Conservation (phyloP, 1,139 yeast species). For the Yamadazyma blattariae region DNA sequence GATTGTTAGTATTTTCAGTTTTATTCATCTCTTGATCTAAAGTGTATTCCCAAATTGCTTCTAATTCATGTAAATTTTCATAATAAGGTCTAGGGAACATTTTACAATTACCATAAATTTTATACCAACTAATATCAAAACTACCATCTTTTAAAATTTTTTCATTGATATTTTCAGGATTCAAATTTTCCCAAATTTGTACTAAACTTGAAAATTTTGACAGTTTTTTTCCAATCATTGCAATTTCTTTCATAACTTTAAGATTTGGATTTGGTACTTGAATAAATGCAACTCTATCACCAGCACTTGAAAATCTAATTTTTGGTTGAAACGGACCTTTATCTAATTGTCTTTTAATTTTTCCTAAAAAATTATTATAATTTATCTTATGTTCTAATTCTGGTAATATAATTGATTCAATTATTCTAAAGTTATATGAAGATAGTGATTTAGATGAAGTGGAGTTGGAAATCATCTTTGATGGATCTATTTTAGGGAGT, state of each 20-base stretch:
- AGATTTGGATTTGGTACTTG: constrained; percentile 24
- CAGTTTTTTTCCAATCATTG: constrained; percentile 33
- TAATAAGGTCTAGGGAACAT: constrained; percentile 30
- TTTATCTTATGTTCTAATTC: constrained; percentile 36
- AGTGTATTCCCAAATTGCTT: constrained; percentile 34
- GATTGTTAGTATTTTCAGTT: too few relatives aligned
- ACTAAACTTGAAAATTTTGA: constrained; percentile 19
- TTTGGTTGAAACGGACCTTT: constrained; percentile 40
- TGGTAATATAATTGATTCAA: constrained; percentile 36
- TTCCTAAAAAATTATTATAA: constrained; percentile 21
- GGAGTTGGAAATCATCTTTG: constrained; percentile 11
- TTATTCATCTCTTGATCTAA: constrained; percentile 11
- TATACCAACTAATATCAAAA: constrained; percentile 25
- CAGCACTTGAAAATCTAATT: constrained; percentile 30
- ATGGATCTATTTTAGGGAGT: constrained; percentile 7
- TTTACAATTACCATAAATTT: constrained; percentile 27
- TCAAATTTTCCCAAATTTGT: constrained; percentile 26
- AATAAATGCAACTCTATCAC: constrained; percentile 27
- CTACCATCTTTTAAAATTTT: constrained; percentile 19
- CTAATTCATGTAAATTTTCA: constrained; percentile 20
- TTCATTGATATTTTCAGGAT: constrained; percentile 8
- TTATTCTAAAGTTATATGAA: constrained; percentile 33
- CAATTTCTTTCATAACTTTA: constrained; percentile 23
- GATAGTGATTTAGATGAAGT: too few relatives aligned
- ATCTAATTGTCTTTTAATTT: constrained; percentile 19